Evolutionary conservation across 371 early-diverging fungal species (phyloP).

Genomic region (Coemansia sp.): DNA sequence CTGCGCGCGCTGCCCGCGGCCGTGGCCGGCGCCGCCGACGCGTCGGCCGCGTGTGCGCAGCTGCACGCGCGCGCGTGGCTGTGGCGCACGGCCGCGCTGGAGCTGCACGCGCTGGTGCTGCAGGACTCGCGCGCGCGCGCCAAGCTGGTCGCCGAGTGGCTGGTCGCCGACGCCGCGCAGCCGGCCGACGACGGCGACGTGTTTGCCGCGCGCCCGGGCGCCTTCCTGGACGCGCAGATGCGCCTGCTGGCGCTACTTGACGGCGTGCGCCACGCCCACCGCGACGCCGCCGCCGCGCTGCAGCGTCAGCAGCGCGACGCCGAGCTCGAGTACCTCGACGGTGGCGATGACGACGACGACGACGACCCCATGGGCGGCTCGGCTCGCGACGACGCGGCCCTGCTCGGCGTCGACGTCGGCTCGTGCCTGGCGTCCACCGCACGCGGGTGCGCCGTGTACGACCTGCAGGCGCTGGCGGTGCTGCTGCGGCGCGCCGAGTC

Average conservation of each 20-base stretch:
- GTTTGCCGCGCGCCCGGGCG: conserved; percentile 17
- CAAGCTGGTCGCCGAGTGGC: conserved; percentile 60
- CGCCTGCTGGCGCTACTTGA: conserved; percentile 38
- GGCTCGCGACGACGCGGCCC: conserved; percentile 12
- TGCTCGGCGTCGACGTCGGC: conserved; percentile 29
- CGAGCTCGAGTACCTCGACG: conserved; percentile 20
- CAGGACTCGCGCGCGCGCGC: conserved; percentile 56
- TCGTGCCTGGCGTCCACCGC: conserved; percentile 58
- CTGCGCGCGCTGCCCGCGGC: conserved; percentile 40
- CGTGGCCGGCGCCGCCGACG: conserved; percentile 9
- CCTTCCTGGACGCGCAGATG: conserved; percentile 45
- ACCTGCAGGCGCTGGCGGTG: conserved; percentile 64
- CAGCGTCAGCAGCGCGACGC: conserved; percentile 19
- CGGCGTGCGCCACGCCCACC: conserved; percentile 41
- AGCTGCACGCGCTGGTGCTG: conserved; percentile 65
- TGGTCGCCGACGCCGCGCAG: conserved; percentile 55
- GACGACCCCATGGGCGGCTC: conserved; percentile 3
- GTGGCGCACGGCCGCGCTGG: conserved; percentile 80
- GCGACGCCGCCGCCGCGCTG: conserved; percentile 23
- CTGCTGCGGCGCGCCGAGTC: conserved; percentile 53
- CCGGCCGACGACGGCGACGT: conserved; percentile 15
- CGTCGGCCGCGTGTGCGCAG: conserved; percentile 54
- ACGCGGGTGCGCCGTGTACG: conserved; percentile 62
- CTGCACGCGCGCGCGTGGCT: conserved; percentile 90
- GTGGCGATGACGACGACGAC: conserved; percentile 17